phyloP scores from a whole-genome alignment of 2,329 filamentous ascomycete genomes.

The Ramularia collo-cygni region DNA sequence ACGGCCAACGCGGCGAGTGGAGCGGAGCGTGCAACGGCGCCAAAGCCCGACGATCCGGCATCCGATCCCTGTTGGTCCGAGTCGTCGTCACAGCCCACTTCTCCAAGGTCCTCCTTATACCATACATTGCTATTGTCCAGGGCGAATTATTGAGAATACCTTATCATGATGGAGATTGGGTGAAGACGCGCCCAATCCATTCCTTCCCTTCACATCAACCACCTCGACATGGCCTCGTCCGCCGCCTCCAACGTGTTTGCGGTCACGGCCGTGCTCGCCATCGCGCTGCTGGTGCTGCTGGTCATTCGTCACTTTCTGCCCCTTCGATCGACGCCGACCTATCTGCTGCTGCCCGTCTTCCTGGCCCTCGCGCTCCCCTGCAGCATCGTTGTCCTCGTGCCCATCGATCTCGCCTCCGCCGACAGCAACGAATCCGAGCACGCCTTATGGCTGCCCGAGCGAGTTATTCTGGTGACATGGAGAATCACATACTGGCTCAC shows the following conservation, averaged over 20 bases:
- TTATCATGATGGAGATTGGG: too few species aligned
- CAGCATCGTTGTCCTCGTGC: slow-evolving; percentile 84
- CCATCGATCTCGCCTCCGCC: slow-evolving; percentile 88
- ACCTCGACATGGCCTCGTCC: slow-evolving; percentile 32
- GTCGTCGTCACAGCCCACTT: too few species aligned
- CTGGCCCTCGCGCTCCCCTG: slow-evolving; percentile 90
- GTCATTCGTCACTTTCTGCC: slow-evolving; percentile 86
- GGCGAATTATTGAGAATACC: too few species aligned
- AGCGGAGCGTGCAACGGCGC: too few species aligned
- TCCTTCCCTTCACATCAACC: too few species aligned
- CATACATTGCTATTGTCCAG: too few species aligned
- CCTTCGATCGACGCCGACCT: slow-evolving; percentile 80
- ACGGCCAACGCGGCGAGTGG: neutral
- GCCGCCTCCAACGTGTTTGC: slow-evolving; percentile 67
- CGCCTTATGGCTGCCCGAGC: slow-evolving; percentile 80
- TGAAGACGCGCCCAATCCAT: too few species aligned
- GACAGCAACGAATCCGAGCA: slow-evolving; percentile 34
- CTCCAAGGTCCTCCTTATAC: too few species aligned
- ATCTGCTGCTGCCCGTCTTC: slow-evolving; percentile 87
- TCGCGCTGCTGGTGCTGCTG: slow-evolving; percentile 71
- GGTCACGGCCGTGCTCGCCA: slow-evolving; percentile 61
- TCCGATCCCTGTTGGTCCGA: too few species aligned
- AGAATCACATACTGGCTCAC: slow-evolving; percentile 96
- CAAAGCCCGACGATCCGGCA: too few species aligned
- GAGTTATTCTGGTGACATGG: slow-evolving; percentile 80